Evolutionary conservation across 495 filamentous ascomycete species (phyloP), one percentile per base, ranked within the genome.

Genomic region (Daldinia decipiens): DNA sequence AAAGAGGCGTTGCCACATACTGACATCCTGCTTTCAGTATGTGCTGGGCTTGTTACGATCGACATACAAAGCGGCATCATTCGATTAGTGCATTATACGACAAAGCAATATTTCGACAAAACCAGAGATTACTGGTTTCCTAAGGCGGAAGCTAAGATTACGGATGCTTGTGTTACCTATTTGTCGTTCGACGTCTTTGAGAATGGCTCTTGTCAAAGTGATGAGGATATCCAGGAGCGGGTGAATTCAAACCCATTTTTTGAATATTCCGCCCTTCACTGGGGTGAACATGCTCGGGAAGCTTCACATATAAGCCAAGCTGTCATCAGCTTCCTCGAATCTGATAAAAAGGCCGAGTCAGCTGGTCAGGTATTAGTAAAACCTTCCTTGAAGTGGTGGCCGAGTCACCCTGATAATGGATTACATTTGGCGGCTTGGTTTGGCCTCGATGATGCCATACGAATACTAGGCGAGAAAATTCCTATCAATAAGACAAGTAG

Each of bases 1-100:
- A 17, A 71, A 17, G 79, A 82, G 0, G 77, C 81, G 31, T 13
- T 87, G 0, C 55, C 78, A 1, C 58, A 79, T 1, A 55, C 81
- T 8, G 76, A 13, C 4, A 15, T 2, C 11, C 11, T 38, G 11
- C 0, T 38, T 15, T 38, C 36, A 38, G 36, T 15, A 7, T 38
- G 36, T 38, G 9, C 11, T 38, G 36, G 36, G 11, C 36, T 38
- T 13, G 36, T 38, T 38, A 13, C 36, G 3, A 11, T 38, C 1
- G 36, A 38, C 36, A 7, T 8, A 38, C 4, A 11, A 38, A 38
- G 11, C 36, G 36, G 36, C 11, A 38, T 3, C 13, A 15, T 38
- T 38, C 36, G 36, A 5, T 12, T 38, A 13, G 13, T 15, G 13
- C 36, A 38, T 15, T 38, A 38, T 4, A 15, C 36, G 4, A 15